phyloP scores from a whole-genome alignment of 2,329 filamentous ascomycete species.

The Trichoderma polysporum region DNA sequence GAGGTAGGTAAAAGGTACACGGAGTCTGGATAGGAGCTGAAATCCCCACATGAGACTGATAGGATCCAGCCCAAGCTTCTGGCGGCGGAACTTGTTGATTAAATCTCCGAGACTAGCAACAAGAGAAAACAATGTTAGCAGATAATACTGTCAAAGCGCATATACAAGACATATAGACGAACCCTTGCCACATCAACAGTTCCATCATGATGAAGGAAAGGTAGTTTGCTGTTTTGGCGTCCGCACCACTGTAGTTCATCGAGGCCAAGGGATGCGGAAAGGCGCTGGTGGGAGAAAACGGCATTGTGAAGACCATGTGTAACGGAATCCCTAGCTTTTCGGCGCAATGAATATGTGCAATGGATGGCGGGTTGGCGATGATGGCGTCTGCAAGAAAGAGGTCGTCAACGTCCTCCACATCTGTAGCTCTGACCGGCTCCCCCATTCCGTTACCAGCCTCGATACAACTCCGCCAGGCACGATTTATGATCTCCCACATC shows the following conservation, averaged over 20 bases:
- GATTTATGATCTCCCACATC: slow-evolving; percentile 41
- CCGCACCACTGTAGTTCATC: slow-evolving; percentile 56
- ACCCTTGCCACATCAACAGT: slow-evolving; percentile 23
- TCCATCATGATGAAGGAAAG: slow-evolving; percentile 51
- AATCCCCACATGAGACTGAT: slow-evolving; percentile 67
- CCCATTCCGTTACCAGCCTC: slow-evolving; percentile 37
- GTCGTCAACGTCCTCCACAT: slow-evolving; percentile 28
- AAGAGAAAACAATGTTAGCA: slow-evolving; percentile 59
- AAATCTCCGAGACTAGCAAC: slow-evolving; percentile 66
- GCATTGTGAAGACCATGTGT: slow-evolving; percentile 51
- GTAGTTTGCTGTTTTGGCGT: slow-evolving; percentile 62
- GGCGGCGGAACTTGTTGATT: slow-evolving; percentile 67
- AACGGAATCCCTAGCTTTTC: slow-evolving; percentile 49
- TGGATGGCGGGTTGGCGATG: slow-evolving; percentile 54
- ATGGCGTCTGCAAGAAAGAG: slow-evolving; percentile 56
- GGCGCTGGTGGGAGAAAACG: slow-evolving; percentile 43
- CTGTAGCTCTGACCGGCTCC: slow-evolving; percentile 29
- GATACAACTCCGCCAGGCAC: slow-evolving; percentile 39
- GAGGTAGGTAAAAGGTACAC: slow-evolving; percentile 68
- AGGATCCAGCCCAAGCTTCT: slow-evolving; percentile 61
- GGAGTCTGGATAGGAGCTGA: slow-evolving; percentile 60
- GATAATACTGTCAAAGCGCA: background rate
- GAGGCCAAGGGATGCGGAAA: slow-evolving; percentile 70
- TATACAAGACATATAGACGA: background rate
- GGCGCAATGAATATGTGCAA: slow-evolving; percentile 54